A percentile compares a stretch with the other conserved stretches of the same genome.
These are phyloP conservation scores for Penicillium sp. DNA, from an alignment of 2,329 filamentous ascomycete species.

Conservation along the genomic window DNA sequence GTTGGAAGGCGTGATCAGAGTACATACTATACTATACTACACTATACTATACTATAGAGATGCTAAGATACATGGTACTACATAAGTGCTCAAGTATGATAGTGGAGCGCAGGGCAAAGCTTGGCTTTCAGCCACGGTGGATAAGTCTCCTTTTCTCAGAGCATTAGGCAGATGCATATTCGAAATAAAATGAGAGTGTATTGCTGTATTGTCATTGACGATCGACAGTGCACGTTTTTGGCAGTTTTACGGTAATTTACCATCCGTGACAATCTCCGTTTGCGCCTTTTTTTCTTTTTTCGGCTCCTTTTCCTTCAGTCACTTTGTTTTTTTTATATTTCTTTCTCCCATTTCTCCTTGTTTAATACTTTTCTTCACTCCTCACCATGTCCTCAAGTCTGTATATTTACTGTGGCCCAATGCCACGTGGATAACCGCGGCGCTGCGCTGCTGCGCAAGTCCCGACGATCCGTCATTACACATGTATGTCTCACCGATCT, in stretches of 20 bases:
- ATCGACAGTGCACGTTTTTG: conserved; percentile 18
- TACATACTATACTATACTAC: too few species aligned
- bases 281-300: conserved; percentile 10
- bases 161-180: neutral
- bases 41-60: too few species aligned
- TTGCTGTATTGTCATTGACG: neutral
- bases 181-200: too few species aligned
- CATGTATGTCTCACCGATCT: conserved; percentile 14
- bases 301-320: neutral
- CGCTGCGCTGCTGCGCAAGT: conserved; percentile 12
- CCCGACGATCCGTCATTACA: conserved; percentile 19
- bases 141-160: neutral
- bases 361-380: neutral
- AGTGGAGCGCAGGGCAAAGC: neutral
- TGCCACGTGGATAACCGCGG: conserved; percentile 19
- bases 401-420: conserved; percentile 11
- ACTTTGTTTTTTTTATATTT: neutral
- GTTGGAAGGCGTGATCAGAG: neutral
- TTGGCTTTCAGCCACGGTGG: neutral
- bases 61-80: neutral
- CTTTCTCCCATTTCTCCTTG: neutral
- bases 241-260: conserved; percentile 14
- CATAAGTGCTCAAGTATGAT: neutral
- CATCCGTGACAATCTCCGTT: conserved; percentile 8
- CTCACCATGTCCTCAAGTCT: conserved; percentile 4